A percentile compares a stretch with the other conserved stretches of the same genome.
phyloP scores from a whole-genome alignment of 257 asterid genomes.

The Perilla frutescens region DNA sequence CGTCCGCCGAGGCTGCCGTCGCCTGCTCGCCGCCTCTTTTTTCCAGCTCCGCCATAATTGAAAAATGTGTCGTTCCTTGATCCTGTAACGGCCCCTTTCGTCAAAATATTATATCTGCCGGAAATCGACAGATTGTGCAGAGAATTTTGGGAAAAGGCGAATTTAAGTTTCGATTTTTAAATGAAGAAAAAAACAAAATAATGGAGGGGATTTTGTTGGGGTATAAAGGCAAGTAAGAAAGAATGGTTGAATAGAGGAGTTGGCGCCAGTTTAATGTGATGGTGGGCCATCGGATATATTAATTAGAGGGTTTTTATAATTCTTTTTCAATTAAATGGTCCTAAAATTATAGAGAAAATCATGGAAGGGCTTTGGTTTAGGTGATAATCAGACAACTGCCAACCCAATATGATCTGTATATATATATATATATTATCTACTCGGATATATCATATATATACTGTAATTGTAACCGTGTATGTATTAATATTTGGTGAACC shows the following conservation, averaged over 20 bases:
- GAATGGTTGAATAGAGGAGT: constrained; percentile 36
- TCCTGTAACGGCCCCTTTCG: constrained; percentile 34
- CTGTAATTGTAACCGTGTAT: constrained; percentile 3
- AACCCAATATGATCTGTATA: constrained; percentile 40
- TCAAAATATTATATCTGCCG: background rate
- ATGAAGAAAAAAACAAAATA: background rate
- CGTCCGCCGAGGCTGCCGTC: constrained; percentile 33
- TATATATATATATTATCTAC: constrained; percentile 25
- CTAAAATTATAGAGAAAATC: background rate
- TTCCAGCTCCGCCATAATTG: constrained; percentile 46
- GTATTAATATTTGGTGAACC: constrained; percentile 25
- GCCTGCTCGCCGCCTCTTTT: constrained; percentile 39
- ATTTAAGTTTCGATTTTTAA: background rate
- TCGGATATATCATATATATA: background rate
- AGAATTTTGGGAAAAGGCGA: constrained; percentile 26
- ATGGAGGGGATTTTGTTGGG: constrained; percentile 32
- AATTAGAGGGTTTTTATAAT: background rate
- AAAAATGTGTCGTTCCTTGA: constrained; percentile 31
- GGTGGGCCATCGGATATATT: constrained; percentile 39
- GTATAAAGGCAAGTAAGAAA: constrained; percentile 27
- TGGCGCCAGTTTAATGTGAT: constrained; percentile 53
- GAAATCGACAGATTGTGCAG: background rate
- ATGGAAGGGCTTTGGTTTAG: background rate
- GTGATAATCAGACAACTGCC: constrained; percentile 3
- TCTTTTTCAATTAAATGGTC: background rate